Evolutionary conservation across 352 stramenopile species (phyloP).

Genomic region (Phytophthora citrophthora): DNA sequence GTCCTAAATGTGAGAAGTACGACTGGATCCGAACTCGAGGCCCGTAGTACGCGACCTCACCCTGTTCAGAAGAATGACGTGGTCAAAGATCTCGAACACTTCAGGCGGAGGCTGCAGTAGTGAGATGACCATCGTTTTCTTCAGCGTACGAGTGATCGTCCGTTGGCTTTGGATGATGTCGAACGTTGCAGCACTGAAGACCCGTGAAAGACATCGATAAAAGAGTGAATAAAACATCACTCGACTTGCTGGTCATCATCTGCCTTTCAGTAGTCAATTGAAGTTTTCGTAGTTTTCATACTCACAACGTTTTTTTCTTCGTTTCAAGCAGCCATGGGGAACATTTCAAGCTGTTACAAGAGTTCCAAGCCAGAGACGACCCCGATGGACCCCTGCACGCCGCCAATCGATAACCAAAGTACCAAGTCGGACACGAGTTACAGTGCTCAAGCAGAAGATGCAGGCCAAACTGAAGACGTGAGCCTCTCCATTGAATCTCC

Average conservation of each 20-base stretch:
- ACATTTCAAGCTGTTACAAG: slow-evolving; percentile 21
- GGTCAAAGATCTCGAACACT: too few relatives aligned
- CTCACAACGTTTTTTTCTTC: background rate
- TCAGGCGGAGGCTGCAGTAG: too few relatives aligned
- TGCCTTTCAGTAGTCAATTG: slow-evolving; percentile 5
- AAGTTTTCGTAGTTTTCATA: background rate
- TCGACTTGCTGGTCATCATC: background rate
- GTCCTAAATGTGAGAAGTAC: too few relatives aligned
- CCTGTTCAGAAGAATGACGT: too few relatives aligned
- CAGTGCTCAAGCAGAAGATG: slow-evolving; percentile 8
- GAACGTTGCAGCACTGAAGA: too few relatives aligned
- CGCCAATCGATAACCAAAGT: slow-evolving; percentile 5
- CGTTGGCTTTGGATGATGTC: too few relatives aligned
- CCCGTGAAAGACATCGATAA: too few relatives aligned
- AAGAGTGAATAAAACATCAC: background rate
- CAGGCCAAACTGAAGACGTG: background rate
- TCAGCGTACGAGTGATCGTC: too few relatives aligned
- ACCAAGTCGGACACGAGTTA: slow-evolving; percentile 6
- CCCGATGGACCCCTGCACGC: slow-evolving; percentile 4
- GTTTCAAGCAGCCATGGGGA: slow-evolving; percentile 9
- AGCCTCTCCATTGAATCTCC: background rate
- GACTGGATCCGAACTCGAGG: too few relatives aligned
- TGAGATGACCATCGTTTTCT: too few relatives aligned
- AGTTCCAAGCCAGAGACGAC: background rate
- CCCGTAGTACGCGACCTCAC: too few relatives aligned